phyloP scores from a whole-genome alignment of 2,329 filamentous ascomycete species.

The Berkeleyomyces basicola region DNA sequence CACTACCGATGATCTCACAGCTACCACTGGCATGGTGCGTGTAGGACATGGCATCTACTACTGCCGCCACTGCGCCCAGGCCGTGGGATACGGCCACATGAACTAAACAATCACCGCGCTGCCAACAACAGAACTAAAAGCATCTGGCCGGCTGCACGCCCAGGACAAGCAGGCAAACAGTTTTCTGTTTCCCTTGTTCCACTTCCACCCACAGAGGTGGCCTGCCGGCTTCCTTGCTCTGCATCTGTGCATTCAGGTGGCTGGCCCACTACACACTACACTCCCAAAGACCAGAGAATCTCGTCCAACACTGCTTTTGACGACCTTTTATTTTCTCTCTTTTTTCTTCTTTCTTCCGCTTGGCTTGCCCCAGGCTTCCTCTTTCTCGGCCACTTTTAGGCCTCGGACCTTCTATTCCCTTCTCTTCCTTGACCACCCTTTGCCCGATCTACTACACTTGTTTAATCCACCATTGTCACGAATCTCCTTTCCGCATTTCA shows the following conservation, averaged over 20 bases:
- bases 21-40: slow-evolving; percentile 42
- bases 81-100: slow-evolving; percentile 44
- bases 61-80: slow-evolving; percentile 45
- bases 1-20: slow-evolving; percentile 39
- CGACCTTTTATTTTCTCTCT: not conserved
- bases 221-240: not conserved
- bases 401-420: not conserved
- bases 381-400: not conserved
- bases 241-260: not conserved
- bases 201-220: not conserved
- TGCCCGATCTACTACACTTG: not conserved
- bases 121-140: not conserved
- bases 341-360: not conserved
- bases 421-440: not conserved
- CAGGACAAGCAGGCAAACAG: not conserved
- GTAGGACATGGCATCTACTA: slow-evolving; percentile 47
- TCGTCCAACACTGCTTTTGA: not conserved
- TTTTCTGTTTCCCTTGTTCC: not conserved
- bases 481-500: not conserved
- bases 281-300: not conserved
- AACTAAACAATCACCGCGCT: not conserved
- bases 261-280: not conserved
- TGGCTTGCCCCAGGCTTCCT: not conserved
- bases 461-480: slow-evolving; percentile 3
- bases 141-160: not conserved